Evolutionary conservation across 176 grass and related monocot species (phyloP).

Genomic region (Carex littledalei): DNA sequence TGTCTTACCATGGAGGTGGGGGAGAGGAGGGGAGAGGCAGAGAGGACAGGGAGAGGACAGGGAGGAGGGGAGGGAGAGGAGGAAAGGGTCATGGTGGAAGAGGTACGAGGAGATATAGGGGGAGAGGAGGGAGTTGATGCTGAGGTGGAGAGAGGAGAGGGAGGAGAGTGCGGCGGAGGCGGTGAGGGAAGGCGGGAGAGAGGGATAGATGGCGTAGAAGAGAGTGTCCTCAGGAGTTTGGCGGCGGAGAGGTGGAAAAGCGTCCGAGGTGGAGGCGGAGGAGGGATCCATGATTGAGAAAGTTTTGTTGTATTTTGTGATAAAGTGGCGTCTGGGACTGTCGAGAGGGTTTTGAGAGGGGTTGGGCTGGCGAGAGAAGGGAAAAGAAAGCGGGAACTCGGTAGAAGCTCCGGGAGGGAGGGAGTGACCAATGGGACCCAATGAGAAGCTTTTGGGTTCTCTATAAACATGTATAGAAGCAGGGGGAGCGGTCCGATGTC

Average conservation of each 20-base stretch:
- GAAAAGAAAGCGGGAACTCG: constrained; percentile 13
- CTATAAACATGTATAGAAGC: too few relatives aligned
- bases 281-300: not conserved
- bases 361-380: constrained; percentile 5
- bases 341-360: constrained; percentile 17
- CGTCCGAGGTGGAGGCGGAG: constrained; percentile 31
- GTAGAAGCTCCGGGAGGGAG: not conserved
- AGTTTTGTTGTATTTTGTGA: not conserved
- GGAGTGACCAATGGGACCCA: not conserved
- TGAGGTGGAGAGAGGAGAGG: constrained; percentile 55
- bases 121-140: constrained; percentile 45
- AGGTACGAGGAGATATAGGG: constrained; percentile 45
- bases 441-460: not conserved
- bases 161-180: constrained; percentile 33
- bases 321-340: not conserved
- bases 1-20: constrained; percentile 73
- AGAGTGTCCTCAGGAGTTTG: constrained; percentile 73
- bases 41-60: constrained; percentile 39
- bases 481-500: too few relatives aligned
- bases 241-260: constrained; percentile 39
- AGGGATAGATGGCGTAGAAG: constrained; percentile 77
- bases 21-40: constrained; percentile 44
- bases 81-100: constrained; percentile 70
- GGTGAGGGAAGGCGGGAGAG: constrained; percentile 28
- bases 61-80: constrained; percentile 46